These are phyloP conservation scores for Melanopsichium pennsylvanicum DNA, from an alignment of 1,284 basidiomycete species.

Conservation along the genomic window DNA sequence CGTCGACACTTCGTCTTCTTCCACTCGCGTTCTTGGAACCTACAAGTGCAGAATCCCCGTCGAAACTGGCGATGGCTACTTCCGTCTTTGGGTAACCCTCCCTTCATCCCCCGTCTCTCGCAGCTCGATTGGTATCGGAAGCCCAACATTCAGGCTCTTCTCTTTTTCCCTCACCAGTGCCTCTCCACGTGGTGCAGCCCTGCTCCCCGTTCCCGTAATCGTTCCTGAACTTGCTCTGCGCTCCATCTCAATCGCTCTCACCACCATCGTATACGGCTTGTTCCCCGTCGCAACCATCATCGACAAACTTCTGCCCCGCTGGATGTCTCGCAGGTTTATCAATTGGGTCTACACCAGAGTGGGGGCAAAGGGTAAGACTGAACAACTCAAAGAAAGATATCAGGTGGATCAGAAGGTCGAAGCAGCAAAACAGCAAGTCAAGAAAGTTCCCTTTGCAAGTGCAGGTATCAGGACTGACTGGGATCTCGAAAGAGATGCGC, in stretches of 20 bases:
- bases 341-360: slow-evolving; percentile 46
- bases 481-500: slow-evolving; percentile 42
- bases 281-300: slow-evolving; percentile 51
- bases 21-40: slow-evolving; percentile 34
- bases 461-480: slow-evolving; percentile 53
- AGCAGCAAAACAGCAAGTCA: slow-evolving; percentile 38
- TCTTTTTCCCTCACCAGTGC: slow-evolving; percentile 53
- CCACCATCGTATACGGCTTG: slow-evolving; percentile 46
- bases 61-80: slow-evolving; percentile 53
- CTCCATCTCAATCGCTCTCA: slow-evolving; percentile 39
- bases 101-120: slow-evolving; percentile 21
- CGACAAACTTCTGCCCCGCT: slow-evolving; percentile 49
- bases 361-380: slow-evolving; percentile 43
- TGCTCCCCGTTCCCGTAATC: slow-evolving; percentile 51
- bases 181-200: slow-evolving; percentile 46
- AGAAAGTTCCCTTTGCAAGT: slow-evolving; percentile 51
- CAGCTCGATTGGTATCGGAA: slow-evolving; percentile 22
- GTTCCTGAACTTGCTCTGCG: slow-evolving; percentile 51
- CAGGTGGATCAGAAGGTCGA: slow-evolving; percentile 39
- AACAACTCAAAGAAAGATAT: slow-evolving; percentile 38
- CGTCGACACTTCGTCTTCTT: slow-evolving; percentile 14
- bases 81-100: slow-evolving; percentile 43
- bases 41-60: slow-evolving; percentile 50
- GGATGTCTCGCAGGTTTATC: slow-evolving; percentile 38
- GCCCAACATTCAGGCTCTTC: slow-evolving; percentile 53